Evolutionary conservation across 108 stramenopile genomes (phyloP).

Genomic region (Craspedostauros australis): DNA sequence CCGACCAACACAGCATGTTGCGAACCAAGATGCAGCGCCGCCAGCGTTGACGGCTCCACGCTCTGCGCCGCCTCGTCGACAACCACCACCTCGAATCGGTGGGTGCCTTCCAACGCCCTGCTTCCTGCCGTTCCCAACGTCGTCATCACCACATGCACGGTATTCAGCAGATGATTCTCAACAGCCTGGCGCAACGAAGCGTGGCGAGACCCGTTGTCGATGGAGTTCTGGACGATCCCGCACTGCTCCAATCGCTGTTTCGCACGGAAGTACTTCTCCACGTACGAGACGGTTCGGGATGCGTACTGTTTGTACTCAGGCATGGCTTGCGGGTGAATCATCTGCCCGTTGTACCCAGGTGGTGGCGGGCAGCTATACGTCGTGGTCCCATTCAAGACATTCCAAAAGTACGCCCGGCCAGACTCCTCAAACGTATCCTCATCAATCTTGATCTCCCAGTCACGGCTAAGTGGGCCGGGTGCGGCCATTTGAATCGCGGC

Average conservation of each 20-base stretch:
- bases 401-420: conserved; percentile 71
- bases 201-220: conserved; percentile 31
- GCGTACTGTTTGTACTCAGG: conserved; percentile 74
- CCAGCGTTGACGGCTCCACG: conserved; percentile 91
- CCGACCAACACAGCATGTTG: conserved; percentile 91
- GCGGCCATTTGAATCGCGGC: conserved; percentile 62
- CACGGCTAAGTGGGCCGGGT: conserved; percentile 61
- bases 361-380: conserved; percentile 78
- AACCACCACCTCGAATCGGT: conserved; percentile 93
- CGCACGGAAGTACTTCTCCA: conserved; percentile 65
- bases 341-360: conserved; percentile 61
- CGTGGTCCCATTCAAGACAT: conserved; percentile 73
- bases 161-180: conserved; percentile 80
- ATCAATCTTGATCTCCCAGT: conserved; percentile 92
- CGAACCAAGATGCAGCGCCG: conserved; percentile 86
- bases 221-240: conserved; percentile 37
- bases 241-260: conserved; percentile 59
- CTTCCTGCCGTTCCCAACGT: conserved; percentile 93
- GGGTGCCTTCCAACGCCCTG: conserved; percentile 69
- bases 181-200: conserved; percentile 48
- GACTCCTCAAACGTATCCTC: conserved; percentile 49
- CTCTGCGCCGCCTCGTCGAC: conserved; percentile 98
- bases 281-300: conserved; percentile 44
- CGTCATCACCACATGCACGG: conserved; percentile 92
- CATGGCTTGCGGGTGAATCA: conserved; percentile 54